Percentiles rank a stretch among this genome's conserved stretches.
These are phyloP conservation scores for Perkinsela sp. DNA, from an alignment of 208 protist species.

Conservation along the genomic window DNA sequence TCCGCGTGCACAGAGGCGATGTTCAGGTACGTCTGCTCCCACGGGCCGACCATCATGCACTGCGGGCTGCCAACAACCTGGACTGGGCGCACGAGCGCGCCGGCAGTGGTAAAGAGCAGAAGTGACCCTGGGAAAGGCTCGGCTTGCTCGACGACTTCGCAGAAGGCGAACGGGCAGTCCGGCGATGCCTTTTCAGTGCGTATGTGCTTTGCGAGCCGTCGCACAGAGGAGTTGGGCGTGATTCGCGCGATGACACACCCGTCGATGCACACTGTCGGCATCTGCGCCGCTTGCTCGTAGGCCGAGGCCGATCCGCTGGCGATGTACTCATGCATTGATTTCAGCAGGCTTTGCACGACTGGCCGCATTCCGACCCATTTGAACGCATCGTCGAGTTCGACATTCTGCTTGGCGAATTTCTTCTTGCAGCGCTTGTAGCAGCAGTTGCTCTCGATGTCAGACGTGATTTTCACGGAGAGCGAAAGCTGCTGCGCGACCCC, in stretches of 20 bases:
- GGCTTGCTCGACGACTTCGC: conserved; percentile 25
- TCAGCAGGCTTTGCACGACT: not conserved
- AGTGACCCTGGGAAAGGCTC: conserved; percentile 43
- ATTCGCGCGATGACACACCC: not conserved
- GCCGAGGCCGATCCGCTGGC: not conserved
- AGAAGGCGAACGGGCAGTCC: not conserved
- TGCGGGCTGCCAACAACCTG: conserved; percentile 26
- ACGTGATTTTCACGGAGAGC: conserved; percentile 9
- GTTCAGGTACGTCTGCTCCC: conserved; percentile 91
- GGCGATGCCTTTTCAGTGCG: not conserved
- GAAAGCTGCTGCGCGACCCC: conserved; percentile 96
- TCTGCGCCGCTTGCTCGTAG: not conserved
- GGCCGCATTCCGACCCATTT: not conserved
- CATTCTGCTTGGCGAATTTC: not conserved
- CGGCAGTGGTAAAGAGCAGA: conserved; percentile 58
- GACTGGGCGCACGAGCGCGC: conserved; percentile 82
- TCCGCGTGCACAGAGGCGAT: conserved; percentile 71
- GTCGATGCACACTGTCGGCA: not conserved
- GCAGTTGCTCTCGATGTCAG: not conserved
- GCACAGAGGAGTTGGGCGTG: not conserved
- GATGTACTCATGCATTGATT: not conserved
- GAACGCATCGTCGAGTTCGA: not conserved
- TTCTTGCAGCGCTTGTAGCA: not conserved
- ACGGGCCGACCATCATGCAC: conserved; percentile 69
- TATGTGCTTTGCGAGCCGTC: not conserved